Base-by-base conservation (phyloP, 768 basidiomycete genomes). In the Cyclocybe aegerita region DNA sequence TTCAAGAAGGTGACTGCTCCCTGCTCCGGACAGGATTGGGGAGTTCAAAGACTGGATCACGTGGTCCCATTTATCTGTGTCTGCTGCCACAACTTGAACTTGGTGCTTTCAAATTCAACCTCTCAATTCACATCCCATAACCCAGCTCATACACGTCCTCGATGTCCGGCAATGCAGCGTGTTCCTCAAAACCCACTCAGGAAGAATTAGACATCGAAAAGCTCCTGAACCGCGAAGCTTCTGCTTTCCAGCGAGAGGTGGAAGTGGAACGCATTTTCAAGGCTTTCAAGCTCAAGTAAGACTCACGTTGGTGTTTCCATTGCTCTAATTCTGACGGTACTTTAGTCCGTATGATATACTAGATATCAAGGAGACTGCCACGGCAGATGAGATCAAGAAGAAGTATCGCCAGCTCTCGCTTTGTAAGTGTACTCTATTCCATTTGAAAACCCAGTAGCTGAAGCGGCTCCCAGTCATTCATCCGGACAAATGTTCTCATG, bases 241-340 rank as follows among this genome's bases (percentile, higher is more conserved):
- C 86, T 10, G 90, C 89, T 4, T 88, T 93, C 64, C 88, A 92
- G 60, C 80, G 92, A 29, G 92, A 93, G 68, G 71, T 91, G 17
- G 91, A 93, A 65, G 90, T 93, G 9, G 92, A 96, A 50, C 84
- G 97, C 17, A 93, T 99, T 56, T 73, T 98, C 43, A 88, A 85
- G 60, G 87, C 95, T 0, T 98, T 99, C 81, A 98, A 93, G 68
- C 79, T 98, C 60, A 99, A 98, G 94, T 96, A 51, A 58, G 84
- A 70, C 23, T 30, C 29, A 31, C 14, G 40, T 39, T 35, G 11
- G 30, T 39, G 40, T 35, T 36, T 34, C 34, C 40, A 14, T 9
- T 50, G 31, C 44, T 55, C 39, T 52, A 41, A 46, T 31, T 32
- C 0, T 42, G 4, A 12, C 51, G 17, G 43, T 30, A 33, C n/a